phyloP scores from a whole-genome alignment of 2,329 filamentous ascomycete genomes.

The Penicillium aurantiogriseum region DNA sequence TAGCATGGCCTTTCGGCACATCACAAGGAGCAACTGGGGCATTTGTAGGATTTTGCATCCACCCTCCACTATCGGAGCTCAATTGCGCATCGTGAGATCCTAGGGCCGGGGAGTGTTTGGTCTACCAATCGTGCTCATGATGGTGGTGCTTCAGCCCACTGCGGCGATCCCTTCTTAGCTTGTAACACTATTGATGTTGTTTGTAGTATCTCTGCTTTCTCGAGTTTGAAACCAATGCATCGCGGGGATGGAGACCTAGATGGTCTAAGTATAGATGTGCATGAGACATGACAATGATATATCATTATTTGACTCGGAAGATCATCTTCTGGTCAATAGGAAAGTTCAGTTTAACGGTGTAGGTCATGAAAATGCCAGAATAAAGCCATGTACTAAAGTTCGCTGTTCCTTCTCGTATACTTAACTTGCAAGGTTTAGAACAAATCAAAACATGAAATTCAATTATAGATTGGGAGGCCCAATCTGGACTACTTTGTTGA shows the following conservation, averaged over 20 bases:
- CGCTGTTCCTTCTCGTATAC: background rate
- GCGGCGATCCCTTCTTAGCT: background rate
- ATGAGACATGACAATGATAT: background rate
- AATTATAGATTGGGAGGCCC: background rate
- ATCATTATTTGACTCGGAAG: background rate
- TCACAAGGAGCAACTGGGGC: background rate
- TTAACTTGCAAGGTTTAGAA: background rate
- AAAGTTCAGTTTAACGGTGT: background rate
- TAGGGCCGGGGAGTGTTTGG: background rate
- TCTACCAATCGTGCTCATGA: background rate
- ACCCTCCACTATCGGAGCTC: background rate
- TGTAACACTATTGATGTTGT: background rate
- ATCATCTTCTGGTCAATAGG: background rate
- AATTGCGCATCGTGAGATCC: background rate
- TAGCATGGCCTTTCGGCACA: background rate
- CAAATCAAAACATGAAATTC: background rate
- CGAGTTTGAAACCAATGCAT: background rate
- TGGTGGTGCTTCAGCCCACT: background rate
- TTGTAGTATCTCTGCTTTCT: background rate
- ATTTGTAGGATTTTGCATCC: background rate
- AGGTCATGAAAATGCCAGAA: background rate
- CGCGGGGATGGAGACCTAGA: background rate
- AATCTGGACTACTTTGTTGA: conserved; percentile 6
- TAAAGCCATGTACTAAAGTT: background rate
- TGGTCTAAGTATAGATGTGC: background rate